Evolutionary conservation across 768 basidiomycete genomes (phyloP).

Genomic region (Lactarius indigo): DNA sequence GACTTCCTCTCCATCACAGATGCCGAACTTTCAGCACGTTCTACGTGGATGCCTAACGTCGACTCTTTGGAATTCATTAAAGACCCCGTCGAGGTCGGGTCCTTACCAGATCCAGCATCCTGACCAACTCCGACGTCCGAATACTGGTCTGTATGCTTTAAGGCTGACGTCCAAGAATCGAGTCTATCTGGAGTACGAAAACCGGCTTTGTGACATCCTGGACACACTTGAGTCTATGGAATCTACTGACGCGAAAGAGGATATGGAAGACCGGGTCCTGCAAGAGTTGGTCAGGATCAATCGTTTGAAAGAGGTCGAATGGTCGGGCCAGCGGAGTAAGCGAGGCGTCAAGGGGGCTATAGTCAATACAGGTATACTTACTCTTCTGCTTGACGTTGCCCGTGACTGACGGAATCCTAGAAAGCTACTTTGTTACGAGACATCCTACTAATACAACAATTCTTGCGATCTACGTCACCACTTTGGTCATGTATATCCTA

Average conservation of each 20-base stretch:
- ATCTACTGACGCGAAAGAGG: not conserved
- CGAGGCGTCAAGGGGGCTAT: not conserved
- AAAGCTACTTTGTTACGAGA: not conserved
- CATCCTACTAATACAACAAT: not conserved
- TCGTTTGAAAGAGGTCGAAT: slow-evolving; percentile 1
- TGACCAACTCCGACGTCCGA: not conserved
- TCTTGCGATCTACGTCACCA: not conserved
- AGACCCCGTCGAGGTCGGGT: not conserved
- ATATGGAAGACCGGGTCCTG: not conserved
- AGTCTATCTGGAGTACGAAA: not conserved
- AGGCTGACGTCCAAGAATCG: not conserved
- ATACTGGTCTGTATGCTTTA: too few species aligned
- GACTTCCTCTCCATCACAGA: too few species aligned
- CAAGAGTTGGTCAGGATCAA: slow-evolving; percentile 2
- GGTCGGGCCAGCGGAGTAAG: slow-evolving; percentile 1
- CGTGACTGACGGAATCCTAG: not conserved
- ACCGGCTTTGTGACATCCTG: not conserved
- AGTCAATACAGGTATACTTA: not conserved
- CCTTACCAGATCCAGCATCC: not conserved
- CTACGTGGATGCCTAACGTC: too few species aligned
- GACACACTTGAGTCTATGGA: not conserved
- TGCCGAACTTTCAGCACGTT: too few species aligned
- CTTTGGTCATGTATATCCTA: not conserved
- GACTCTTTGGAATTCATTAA: too few species aligned
- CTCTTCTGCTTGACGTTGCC: not conserved